Conservation (phyloP, 1,284 basidiomycete genomes). For the Cryptococcus maquisensis region DNA sequence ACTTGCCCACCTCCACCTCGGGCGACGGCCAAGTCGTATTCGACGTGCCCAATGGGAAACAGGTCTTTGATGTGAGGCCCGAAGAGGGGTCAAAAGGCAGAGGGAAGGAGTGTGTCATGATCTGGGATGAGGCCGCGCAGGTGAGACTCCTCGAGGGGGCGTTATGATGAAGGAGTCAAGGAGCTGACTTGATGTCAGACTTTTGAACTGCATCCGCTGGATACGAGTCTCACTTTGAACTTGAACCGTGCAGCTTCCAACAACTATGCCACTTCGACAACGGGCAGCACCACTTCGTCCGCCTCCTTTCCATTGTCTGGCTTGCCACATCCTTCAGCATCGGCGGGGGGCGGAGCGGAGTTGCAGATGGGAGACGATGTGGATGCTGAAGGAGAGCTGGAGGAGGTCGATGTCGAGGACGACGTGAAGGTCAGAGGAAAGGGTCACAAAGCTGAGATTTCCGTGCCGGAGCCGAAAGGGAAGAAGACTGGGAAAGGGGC, state of each 20-base stretch:
- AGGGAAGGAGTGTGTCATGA: constrained; percentile 38
- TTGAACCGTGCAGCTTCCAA: constrained; percentile 29
- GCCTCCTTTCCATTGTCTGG: constrained; percentile 5
- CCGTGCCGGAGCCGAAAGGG: not conserved
- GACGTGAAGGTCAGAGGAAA: not conserved
- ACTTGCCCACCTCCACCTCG: constrained; percentile 8
- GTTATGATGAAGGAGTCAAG: not conserved
- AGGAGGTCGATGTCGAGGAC: too few relatives aligned
- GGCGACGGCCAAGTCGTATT: constrained; percentile 11
- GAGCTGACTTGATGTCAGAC: constrained; percentile 11
- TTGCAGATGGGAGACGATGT: not conserved
- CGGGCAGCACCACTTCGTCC: constrained; percentile 1
- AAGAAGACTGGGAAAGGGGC: constrained; percentile 17
- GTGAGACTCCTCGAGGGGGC: constrained; percentile 15
- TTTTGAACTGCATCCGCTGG: constrained; percentile 31
- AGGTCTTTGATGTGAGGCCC: constrained; percentile 40
- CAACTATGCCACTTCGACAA: constrained; percentile 1
- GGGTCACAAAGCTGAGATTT: not conserved
- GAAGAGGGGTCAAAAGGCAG: constrained; percentile 23
- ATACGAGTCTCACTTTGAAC: constrained; percentile 31
- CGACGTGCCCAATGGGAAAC: constrained; percentile 23
- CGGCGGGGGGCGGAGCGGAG: not conserved
- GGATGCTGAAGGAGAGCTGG: too few relatives aligned
- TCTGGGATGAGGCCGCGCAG: constrained; percentile 31
- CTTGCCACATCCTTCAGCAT: not conserved